Percentiles rank a stretch among this genome's conserved stretches.
Evolutionary conservation across 306 rosid species (phyloP).

Genomic region (Citrullus mucosospermus): DNA sequence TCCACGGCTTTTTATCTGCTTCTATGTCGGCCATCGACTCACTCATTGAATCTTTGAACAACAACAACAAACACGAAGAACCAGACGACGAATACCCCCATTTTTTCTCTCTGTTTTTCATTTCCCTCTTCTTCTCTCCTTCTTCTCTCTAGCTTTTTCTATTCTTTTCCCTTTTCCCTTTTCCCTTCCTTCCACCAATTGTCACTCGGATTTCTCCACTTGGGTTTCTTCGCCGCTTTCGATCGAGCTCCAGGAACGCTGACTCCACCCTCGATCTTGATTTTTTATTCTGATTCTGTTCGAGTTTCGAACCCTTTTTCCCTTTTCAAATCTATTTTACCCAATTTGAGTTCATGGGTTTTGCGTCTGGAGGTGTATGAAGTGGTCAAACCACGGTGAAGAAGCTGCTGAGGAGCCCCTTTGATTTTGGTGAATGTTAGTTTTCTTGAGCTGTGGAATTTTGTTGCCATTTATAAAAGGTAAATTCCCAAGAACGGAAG

Average conservation of each 20-base stretch:
- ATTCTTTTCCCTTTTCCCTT: neutral
- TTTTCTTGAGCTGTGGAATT: neutral
- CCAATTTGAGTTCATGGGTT: neutral
- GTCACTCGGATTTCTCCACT: neutral
- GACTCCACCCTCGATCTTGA: neutral
- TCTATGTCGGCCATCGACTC: slow-evolving; percentile 14
- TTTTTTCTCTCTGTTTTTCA: neutral
- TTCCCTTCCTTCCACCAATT: neutral
- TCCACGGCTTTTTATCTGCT: slow-evolving; percentile 11
- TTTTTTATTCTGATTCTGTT: neutral
- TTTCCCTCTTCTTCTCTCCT: neutral
- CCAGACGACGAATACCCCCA: neutral
- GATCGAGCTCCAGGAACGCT: neutral
- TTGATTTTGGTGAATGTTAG: neutral
- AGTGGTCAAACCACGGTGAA: neutral
- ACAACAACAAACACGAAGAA: neutral
- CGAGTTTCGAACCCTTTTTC: neutral
- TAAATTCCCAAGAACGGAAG: neutral
- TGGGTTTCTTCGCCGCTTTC: neutral
- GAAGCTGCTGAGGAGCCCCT: neutral
- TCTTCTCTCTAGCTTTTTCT: neutral
- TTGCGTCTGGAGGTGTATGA: neutral
- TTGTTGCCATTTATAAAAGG: neutral
- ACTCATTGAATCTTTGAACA: slow-evolving; percentile 8
- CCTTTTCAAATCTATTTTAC: neutral